phyloP scores from a whole-genome alignment of 164 flowering plant genomes.

The Tetracentron sinense region DNA sequence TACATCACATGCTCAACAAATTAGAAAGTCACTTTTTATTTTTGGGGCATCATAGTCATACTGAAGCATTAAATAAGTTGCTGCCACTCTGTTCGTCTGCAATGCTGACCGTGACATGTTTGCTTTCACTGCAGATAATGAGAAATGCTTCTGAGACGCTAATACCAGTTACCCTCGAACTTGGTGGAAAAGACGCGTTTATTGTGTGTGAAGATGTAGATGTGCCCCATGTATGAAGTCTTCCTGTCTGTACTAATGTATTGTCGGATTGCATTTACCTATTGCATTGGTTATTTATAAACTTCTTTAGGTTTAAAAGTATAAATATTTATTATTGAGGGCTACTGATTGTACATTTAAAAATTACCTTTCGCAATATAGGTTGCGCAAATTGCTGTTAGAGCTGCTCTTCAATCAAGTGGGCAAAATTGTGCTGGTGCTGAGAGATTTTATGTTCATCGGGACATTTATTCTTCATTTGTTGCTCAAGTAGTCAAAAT shows the following conservation, averaged over 20 bases:
- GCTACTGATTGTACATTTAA: not conserved
- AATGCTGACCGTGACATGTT: constrained; percentile 5
- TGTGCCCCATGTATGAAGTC: constrained; percentile 69
- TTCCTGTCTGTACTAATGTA: constrained; percentile 5
- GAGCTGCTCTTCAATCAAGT: constrained; percentile 94
- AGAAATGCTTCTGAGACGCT: constrained; percentile 73
- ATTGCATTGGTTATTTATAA: constrained; percentile 14
- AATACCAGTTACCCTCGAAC: constrained; percentile 93
- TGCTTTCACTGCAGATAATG: constrained; percentile 71
- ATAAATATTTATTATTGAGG: not conserved
- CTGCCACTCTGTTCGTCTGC: not conserved
- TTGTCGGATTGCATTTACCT: constrained; percentile 7
- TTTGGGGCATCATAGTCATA: not conserved
- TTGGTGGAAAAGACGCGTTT: constrained; percentile 98
- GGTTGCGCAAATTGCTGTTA: constrained; percentile 95
- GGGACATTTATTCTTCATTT: constrained; percentile 67
- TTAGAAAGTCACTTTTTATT: not conserved
- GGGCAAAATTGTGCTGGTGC: constrained; percentile 99
- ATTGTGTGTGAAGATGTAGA: constrained; percentile 97
- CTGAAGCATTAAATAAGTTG: not conserved
- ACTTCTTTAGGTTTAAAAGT: not conserved
- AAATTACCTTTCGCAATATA: constrained; percentile 18
- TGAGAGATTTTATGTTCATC: constrained; percentile 95
- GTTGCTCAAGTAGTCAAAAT: constrained; percentile 73
- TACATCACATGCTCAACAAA: no score